Conservation (phyloP, 768 basidiomycete species). For the Albatrellus ellisii region DNA sequence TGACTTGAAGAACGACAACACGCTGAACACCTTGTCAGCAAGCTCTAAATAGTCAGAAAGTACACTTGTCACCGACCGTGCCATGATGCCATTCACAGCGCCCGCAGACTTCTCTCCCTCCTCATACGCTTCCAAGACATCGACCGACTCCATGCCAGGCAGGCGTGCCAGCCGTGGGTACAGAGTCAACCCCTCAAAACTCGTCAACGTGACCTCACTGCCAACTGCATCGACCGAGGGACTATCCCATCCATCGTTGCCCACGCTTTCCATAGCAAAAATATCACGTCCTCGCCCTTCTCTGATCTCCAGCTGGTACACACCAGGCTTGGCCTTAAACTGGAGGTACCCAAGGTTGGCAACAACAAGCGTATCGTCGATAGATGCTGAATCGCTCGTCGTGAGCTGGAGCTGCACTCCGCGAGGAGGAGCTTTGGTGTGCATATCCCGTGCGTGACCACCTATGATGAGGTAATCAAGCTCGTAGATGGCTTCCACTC, state of each 20-base stretch:
- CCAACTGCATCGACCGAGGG: constrained; percentile 54
- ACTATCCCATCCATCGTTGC: constrained; percentile 84
- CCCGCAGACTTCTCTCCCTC: constrained; percentile 22
- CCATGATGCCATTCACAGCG: constrained; percentile 34
- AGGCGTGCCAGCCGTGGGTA: constrained; percentile 65
- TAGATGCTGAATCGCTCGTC: constrained; percentile 23
- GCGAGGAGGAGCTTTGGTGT: constrained; percentile 58
- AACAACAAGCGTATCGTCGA: constrained; percentile 87
- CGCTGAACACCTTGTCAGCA: constrained; percentile 13
- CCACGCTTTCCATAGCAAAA: constrained; percentile 73
- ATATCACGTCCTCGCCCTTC: constrained; percentile 72
- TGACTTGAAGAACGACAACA: constrained; percentile 17
- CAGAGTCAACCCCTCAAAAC: constrained; percentile 82
- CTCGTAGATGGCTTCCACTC: constrained; percentile 69
- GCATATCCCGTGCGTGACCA: constrained; percentile 78
- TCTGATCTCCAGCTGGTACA: constrained; percentile 73
- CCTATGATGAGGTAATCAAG: constrained; percentile 90
- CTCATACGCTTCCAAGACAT: constrained; percentile 50
- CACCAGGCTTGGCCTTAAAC: constrained; percentile 87
- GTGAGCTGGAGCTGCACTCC: constrained; percentile 85
- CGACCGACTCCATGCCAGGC: constrained; percentile 67
- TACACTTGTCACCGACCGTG: constrained; percentile 29
- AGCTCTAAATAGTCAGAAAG: background rate
- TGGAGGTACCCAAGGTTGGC: constrained; percentile 95
- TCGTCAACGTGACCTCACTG: constrained; percentile 67